A percentile compares a stretch with the other conserved stretches of the same genome.
phyloP scores from a whole-genome alignment of 208 protist species.

The Leishmania aethiopica region DNA sequence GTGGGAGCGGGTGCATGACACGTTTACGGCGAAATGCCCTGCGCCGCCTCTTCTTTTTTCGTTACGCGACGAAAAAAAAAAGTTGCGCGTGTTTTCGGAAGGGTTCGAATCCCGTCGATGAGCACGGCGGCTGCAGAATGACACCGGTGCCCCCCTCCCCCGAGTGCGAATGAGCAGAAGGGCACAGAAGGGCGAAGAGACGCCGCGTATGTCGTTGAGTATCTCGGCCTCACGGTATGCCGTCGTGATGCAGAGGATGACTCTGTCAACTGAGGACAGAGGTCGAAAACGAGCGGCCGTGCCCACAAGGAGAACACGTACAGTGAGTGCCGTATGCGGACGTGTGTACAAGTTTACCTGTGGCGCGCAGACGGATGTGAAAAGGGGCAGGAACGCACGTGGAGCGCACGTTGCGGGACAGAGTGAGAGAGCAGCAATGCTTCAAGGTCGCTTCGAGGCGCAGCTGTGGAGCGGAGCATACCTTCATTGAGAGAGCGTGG shows the following conservation, averaged over 20 bases:
- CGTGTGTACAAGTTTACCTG: not conserved
- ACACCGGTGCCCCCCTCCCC: not conserved
- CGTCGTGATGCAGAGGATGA: not conserved
- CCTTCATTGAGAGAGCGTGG: not conserved
- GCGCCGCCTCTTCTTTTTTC: too few species aligned
- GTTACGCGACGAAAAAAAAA: too few species aligned
- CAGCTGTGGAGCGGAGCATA: not conserved
- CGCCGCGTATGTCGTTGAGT: not conserved
- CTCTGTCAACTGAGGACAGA: not conserved
- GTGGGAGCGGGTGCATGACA: not conserved
- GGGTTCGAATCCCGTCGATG: not conserved
- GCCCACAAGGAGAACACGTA: not conserved
- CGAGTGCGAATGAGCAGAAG: not conserved
- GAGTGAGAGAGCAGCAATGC: not conserved
- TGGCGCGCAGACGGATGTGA: not conserved
- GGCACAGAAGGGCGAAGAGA: not conserved
- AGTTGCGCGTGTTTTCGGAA: not conserved
- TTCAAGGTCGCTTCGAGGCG: not conserved
- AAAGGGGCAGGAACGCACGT: not conserved
- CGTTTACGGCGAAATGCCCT: too few species aligned
- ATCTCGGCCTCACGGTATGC: not conserved
- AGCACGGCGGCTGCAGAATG: not conserved
- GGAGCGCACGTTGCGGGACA: not conserved
- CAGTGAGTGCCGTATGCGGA: not conserved
- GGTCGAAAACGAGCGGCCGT: not conserved